Evolutionary conservation across 176 grass and related monocot genomes (phyloP), one percentile per base, ranked within the genome.

Genomic region (Ensete ventricosum): DNA sequence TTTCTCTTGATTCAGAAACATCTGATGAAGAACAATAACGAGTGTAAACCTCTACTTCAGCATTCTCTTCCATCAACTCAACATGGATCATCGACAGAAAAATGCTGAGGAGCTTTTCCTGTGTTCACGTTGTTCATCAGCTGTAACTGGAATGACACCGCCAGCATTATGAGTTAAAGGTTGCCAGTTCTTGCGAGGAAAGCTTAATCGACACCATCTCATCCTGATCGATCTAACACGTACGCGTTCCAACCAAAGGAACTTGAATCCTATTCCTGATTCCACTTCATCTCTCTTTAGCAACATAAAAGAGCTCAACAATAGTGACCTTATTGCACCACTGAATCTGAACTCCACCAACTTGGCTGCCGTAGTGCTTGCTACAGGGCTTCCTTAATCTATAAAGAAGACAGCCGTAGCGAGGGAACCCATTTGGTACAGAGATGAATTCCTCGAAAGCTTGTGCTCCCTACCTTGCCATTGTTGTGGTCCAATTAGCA

Each of bases 301-400:
- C 55, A 12, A 58, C 3, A n/a, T 16, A n/a, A 14, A 1, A 60
- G n/a, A 17, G 14, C n/a, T 62, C 3, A 19, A 17, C 13, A 21
- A n/a, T 62, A 14, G 64, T 72, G 50, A 19, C 69, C 20, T 53
- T 77, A 29, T 24, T 77, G 62, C 48, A 65, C 17, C 49, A 77
- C 11, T 67, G 75, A 77, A 66, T 77, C 48, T 24, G 62, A 77
- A 77, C 50, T 77, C 75, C 75, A 77, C 49, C 60, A 64, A 16
- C 57, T 66, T 6, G 29, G 34, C 25, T 29, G 14, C 58, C 1
- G 49, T 25, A 77, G 29, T 77, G 11, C 14, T 53, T 77, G 11
- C 14, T 53, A 1, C 19, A 16, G 1, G 54, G 27, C 52, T 57
- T 54, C 57, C 11, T 9, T 64, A 5, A 1, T 55, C 21, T 50